Percentiles rank a stretch among this genome's conserved stretches.
These are phyloP conservation scores for Thalassiosira exigua DNA, from an alignment of 352 stramenopile species.

Conservation along the genomic window DNA sequence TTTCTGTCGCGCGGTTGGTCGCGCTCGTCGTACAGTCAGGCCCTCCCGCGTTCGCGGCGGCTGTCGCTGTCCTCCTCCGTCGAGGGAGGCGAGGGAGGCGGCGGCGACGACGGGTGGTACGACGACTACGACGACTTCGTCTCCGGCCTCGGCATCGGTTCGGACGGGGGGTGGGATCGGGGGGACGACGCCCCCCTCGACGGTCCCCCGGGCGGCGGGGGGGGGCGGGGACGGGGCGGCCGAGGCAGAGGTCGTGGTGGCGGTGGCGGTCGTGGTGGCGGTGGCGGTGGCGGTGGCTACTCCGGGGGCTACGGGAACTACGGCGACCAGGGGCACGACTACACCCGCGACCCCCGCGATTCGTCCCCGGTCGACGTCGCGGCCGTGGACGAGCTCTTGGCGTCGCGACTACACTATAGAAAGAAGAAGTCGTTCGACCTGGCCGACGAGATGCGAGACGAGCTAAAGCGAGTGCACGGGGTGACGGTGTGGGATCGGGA, in stretches of 20 bases:
- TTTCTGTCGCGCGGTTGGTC: no score
- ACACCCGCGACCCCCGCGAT: constrained; percentile 39
- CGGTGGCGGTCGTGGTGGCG: neutral
- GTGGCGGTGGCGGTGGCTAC: neutral
- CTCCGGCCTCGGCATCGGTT: constrained; percentile 30
- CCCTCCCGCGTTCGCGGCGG: no score
- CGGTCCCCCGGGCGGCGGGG: neutral
- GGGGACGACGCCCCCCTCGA: constrained; percentile 17
- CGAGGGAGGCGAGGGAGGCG: no score
- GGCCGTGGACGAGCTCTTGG: constrained; percentile 52
- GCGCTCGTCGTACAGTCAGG: no score
- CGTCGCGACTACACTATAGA: constrained; percentile 41
- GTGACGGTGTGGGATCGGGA: constrained; percentile 71
- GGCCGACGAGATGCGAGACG: constrained; percentile 70
- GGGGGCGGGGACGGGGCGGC: neutral
- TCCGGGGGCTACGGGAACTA: constrained; percentile 6
- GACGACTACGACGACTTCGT: constrained; percentile 57
- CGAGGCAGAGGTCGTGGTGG: constrained; percentile 5
- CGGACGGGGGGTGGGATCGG: constrained; percentile 42
- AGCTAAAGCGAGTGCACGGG: constrained; percentile 57
- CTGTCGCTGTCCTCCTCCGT: no score
- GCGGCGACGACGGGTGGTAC: constrained; percentile 22
- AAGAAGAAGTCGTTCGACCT: constrained; percentile 59
- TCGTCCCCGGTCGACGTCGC: constrained; percentile 34
- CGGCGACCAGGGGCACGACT: constrained; percentile 34